Base-by-base conservation (phyloP, 306 rosid species). In the Potentilla sterilis region DNA sequence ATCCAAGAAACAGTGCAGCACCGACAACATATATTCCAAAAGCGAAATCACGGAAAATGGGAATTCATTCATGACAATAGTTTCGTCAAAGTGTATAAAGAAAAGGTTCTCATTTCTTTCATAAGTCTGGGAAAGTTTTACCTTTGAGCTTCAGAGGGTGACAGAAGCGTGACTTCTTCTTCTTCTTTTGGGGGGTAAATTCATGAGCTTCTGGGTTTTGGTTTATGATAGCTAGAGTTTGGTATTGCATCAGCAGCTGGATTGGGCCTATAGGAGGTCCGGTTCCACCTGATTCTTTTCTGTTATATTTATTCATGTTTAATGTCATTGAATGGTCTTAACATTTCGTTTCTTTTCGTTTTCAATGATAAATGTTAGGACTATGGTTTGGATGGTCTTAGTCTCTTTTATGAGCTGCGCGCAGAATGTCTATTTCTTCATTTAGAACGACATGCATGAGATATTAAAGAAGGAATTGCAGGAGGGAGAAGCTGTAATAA, bases 21-120 rank as follows among this genome's bases (percentile, higher is more conserved):
- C 85, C 85, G 85, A 78, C 85, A 78, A 73, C 42, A 52, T 67
- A 73, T 49, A 51, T 72, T 71, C 55, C 9, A 66, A 43, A 71
- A 24, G 72, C 54, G 48, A 70, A 72, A 58, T 11, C 65, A 58
- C 1, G 7, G 58, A 65, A 9, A 59, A 55, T 21, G 21, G 42
- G 46, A 69, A 32, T 28, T 61, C 58, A 5, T 34, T 35, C 15
- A n/a, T 19, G 35, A 8, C 12, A 57, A 57, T n/a, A 8, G 2
- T 3, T 9, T 4, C 11, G 66, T 59, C 66, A 59, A 28, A 28
- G 38, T 59, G 18, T 5, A 12, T 37, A 37, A 7, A 32, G n/a
- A 15, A 9, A 61, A 61, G 66, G 19, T 32, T 61, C 65, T 59
- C 8, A 4, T 59, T 28, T 59, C 19, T 12, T 12, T 61, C 41